Conservation (phyloP, 768 basidiomycete species). For the Termitomyces sp. region DNA sequence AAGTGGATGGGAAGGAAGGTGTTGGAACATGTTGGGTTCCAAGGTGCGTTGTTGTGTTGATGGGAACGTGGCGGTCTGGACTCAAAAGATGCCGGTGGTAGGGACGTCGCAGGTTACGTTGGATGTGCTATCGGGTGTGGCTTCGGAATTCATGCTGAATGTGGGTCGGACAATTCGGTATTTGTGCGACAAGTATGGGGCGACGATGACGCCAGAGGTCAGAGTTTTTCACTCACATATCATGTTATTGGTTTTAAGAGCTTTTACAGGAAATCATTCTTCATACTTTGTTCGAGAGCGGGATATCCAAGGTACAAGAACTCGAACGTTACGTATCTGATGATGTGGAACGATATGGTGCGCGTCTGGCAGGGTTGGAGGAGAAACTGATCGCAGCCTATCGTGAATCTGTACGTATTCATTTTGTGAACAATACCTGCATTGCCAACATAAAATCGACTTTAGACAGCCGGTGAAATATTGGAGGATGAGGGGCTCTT, state of each 20-base stretch:
- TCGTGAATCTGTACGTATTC: slow-evolving; percentile 61
- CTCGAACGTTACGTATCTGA: slow-evolving; percentile 87
- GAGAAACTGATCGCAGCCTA: slow-evolving; percentile 84
- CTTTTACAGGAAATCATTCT: slow-evolving; percentile 80
- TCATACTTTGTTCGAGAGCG: slow-evolving; percentile 88
- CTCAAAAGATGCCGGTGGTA: slow-evolving; percentile 18
- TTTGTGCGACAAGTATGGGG: slow-evolving; percentile 72
- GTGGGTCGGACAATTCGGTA: slow-evolving; percentile 84
- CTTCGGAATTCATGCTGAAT: slow-evolving; percentile 77
- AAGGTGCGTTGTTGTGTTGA: slow-evolving; percentile 48
- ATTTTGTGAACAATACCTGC: not conserved
- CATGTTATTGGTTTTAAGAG: slow-evolving; percentile 1
- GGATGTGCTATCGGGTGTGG: slow-evolving; percentile 71
- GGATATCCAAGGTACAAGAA: slow-evolving; percentile 68
- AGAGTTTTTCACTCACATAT: slow-evolving; percentile 13
- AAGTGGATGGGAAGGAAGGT: slow-evolving; percentile 72
- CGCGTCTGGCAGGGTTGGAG: slow-evolving; percentile 71
- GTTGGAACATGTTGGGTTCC: slow-evolving; percentile 87
- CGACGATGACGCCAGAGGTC: slow-evolving; percentile 83
- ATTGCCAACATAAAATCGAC: not conserved
- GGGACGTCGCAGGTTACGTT: slow-evolving; percentile 74
- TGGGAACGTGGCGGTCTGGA: not conserved
- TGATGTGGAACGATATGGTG: slow-evolving; percentile 79
- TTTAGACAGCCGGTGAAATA: slow-evolving; percentile 39
- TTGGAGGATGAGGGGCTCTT: slow-evolving; percentile 62